Percentiles rank a stretch among this genome's conserved stretches.
These are phyloP conservation scores for Ogataea ramenticola DNA, from an alignment of 805 yeast species.

Conservation along the genomic window DNA sequence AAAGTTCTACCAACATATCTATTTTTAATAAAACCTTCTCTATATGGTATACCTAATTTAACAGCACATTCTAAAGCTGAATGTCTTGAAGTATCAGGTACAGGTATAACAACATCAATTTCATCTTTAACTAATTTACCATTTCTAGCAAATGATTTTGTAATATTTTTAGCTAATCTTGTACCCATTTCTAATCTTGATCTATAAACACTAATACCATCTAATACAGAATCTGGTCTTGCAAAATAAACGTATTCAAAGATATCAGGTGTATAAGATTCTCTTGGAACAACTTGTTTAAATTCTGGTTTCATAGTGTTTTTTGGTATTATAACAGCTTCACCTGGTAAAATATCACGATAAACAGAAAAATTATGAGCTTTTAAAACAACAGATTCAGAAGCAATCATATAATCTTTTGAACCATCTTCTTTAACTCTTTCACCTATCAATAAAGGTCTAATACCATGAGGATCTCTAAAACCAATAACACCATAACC, in stretches of 20 bases:
- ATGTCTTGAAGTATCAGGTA: constrained; percentile 97
- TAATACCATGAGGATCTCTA: constrained; percentile 94
- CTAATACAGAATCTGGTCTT: constrained; percentile 91
- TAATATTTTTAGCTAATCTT: constrained; percentile 71
- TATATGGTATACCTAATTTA: constrained; percentile 68
- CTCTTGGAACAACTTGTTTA: constrained; percentile 75
- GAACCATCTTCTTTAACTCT: constrained; percentile 62
- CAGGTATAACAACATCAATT: constrained; percentile 94
- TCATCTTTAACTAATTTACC: constrained; percentile 40
- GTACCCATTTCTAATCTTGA: constrained; percentile 92
- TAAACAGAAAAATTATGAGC: constrained; percentile 81
- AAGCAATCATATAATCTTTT: constrained; percentile 87
- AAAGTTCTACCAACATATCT: constrained; percentile 96
- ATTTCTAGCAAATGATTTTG: constrained; percentile 27
- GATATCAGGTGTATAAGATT: constrained; percentile 85
- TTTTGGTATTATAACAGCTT: constrained; percentile 90
- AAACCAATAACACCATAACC: constrained; percentile 95
- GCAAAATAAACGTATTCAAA: constrained; percentile 98
- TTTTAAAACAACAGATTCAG: constrained; percentile 89
- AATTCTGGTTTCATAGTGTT: constrained; percentile 65
- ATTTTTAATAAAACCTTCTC: constrained; percentile 97
- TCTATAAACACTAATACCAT: constrained; percentile 94
- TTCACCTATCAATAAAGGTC: constrained; percentile 86
- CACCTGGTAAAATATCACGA: constrained; percentile 88
- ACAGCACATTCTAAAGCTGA: constrained; percentile 92